Conservation (phyloP, 2,329 filamentous ascomycete species). For the Herpotrichia juniperi region DNA sequence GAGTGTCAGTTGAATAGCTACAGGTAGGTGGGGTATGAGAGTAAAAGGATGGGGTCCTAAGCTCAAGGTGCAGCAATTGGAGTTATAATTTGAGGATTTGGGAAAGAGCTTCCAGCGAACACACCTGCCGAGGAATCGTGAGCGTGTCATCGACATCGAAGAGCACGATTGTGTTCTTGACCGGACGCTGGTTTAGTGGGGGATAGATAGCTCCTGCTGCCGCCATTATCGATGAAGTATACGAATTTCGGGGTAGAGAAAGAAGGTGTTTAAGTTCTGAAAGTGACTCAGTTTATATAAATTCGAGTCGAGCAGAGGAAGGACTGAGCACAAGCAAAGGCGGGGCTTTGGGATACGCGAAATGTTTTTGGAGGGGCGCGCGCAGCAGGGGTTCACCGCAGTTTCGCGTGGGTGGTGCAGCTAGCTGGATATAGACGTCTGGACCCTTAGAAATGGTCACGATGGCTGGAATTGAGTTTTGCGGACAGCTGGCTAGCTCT, state of each 20-base stretch:
- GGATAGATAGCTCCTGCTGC: slow-evolving; percentile 63
- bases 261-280: background rate
- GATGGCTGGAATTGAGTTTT: background rate
- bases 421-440: background rate
- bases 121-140: slow-evolving; percentile 77
- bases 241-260: background rate
- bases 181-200: slow-evolving; percentile 78
- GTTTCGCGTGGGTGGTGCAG: slow-evolving; percentile 5
- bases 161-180: slow-evolving; percentile 92
- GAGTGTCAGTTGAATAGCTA: slow-evolving; percentile 10
- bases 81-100: slow-evolving; percentile 3
- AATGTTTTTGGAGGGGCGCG: slow-evolving; percentile 7
- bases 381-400: slow-evolving; percentile 5
- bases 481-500: background rate
- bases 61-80: too few species aligned
- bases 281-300: slow-evolving; percentile 2
- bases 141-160: slow-evolving; percentile 97
- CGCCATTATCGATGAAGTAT: slow-evolving; percentile 38
- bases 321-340: slow-evolving; percentile 1
- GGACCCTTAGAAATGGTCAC: slow-evolving; percentile 3
- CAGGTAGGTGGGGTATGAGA: too few species aligned
- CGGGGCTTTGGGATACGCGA: background rate
- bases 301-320: background rate
- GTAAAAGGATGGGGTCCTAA: too few species aligned
- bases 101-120: slow-evolving; percentile 5